These are phyloP conservation scores for Penicillium robsamsonii DNA, from an alignment of 495 filamentous ascomycete genomes.

Conservation along the genomic window DNA sequence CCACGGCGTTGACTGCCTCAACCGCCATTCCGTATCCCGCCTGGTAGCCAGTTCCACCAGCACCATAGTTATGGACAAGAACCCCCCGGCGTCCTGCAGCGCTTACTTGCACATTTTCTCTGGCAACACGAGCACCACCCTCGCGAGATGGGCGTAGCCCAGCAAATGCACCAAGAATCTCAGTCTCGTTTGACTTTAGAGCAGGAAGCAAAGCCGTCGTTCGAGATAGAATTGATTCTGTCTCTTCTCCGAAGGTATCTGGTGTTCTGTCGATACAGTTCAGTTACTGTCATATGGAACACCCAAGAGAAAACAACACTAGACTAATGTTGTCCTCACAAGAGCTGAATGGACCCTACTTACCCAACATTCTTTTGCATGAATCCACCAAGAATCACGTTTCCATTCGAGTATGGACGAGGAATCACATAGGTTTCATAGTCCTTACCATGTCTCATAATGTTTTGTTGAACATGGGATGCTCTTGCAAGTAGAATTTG, in stretches of 20 bases:
- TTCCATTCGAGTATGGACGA: constrained; percentile 30
- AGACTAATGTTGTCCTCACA: background rate
- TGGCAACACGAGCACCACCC: constrained; percentile 29
- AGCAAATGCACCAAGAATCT: constrained; percentile 24
- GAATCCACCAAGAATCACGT: constrained; percentile 32
- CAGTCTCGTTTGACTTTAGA: constrained; percentile 15
- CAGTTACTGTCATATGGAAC: background rate
- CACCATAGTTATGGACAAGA: constrained; percentile 39
- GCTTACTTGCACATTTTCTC: constrained; percentile 14
- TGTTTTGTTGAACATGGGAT: constrained; percentile 26
- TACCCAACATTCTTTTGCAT: constrained; percentile 29
- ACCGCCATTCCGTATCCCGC: constrained; percentile 29
- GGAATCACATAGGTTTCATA: constrained; percentile 39
- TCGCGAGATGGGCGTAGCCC: constrained; percentile 32
- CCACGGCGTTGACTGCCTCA: constrained; percentile 8
- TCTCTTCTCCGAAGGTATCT: constrained; percentile 18
- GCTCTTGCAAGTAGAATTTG: constrained; percentile 41
- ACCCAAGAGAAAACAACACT: background rate
- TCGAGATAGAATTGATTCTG: constrained; percentile 29
- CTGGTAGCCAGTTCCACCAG: constrained; percentile 26
- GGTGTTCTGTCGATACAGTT: background rate
- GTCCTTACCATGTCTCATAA: constrained; percentile 34
- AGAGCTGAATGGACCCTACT: background rate
- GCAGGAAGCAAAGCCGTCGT: constrained; percentile 23
- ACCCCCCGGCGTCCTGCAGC: background rate